These are phyloP conservation scores for Cordyceps tenuipes DNA, from an alignment of 2,329 filamentous ascomycete genomes.

Conservation along the genomic window DNA sequence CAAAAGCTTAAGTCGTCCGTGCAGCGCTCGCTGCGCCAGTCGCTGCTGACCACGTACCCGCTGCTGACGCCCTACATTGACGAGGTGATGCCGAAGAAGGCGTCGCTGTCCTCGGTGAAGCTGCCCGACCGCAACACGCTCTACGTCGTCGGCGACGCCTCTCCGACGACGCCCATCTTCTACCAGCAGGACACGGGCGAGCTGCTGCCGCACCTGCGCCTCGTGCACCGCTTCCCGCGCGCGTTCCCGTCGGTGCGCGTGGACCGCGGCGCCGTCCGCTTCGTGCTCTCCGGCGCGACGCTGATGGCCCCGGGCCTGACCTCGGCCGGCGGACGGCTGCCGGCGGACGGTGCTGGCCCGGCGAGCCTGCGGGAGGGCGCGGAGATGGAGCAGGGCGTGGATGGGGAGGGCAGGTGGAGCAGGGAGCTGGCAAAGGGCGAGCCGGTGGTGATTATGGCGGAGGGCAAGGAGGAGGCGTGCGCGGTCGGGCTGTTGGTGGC, in stretches of 20 bases:
- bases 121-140: slow-evolving; percentile 84
- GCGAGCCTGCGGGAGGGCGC: slow-evolving; percentile 28
- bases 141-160: slow-evolving; percentile 64
- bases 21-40: slow-evolving; percentile 76
- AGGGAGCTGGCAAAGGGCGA: slow-evolving; percentile 69
- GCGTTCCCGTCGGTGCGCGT: slow-evolving; percentile 81
- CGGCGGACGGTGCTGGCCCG: slow-evolving; percentile 39
- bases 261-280: slow-evolving; percentile 91
- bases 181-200: slow-evolving; percentile 73
- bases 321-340: slow-evolving; percentile 70
- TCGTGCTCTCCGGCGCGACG: slow-evolving; percentile 86
- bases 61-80: slow-evolving; percentile 82
- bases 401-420: slow-evolving; percentile 48
- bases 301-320: slow-evolving; percentile 96
- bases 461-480: slow-evolving; percentile 89
- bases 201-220: slow-evolving; percentile 76
- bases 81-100: slow-evolving; percentile 90
- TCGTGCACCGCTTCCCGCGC: slow-evolving; percentile 83
- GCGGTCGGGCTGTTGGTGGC: slow-evolving; percentile 77
- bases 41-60: slow-evolving; percentile 77
- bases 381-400: slow-evolving; percentile 34
- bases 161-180: slow-evolving; percentile 71
- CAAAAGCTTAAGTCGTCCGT: slow-evolving; percentile 97
- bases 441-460: slow-evolving; percentile 81
- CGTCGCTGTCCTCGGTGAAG: slow-evolving; percentile 83